Percentiles rank a stretch among this genome's conserved stretches.
phyloP scores from a whole-genome alignment of 2,329 filamentous ascomycete genomes.

The Dactylellina parvicollis region DNA sequence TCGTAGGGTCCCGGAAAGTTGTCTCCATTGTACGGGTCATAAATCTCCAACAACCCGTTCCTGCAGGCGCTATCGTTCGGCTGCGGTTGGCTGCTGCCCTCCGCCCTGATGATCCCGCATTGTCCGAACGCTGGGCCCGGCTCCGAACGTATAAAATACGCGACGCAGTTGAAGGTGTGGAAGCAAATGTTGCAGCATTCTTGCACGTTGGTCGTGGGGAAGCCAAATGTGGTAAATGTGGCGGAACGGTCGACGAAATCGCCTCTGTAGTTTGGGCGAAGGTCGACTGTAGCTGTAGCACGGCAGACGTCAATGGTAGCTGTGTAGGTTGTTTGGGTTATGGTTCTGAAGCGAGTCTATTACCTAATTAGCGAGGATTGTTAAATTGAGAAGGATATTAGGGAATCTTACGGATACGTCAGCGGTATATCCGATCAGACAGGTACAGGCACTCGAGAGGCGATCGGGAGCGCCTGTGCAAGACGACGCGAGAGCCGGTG shows the following conservation, averaged over 20 bases:
- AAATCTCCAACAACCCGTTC: constrained; percentile 35
- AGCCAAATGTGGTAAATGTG: constrained; percentile 2
- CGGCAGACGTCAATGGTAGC: constrained; percentile 25
- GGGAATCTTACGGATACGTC: constrained; percentile 22
- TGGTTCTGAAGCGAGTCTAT: constrained; percentile 20
- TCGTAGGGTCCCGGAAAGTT: constrained; percentile 19
- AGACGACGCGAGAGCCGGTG: constrained; percentile 38
- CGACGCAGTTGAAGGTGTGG: constrained; percentile 28
- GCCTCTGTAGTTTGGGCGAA: constrained; percentile 15
- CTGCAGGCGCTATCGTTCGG: constrained; percentile 31
- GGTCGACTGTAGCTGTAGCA: neutral
- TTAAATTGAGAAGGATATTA: neutral
- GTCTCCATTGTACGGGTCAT: constrained; percentile 26
- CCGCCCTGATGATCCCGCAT: constrained; percentile 10
- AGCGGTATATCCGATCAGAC: constrained; percentile 39
- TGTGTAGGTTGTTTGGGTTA: constrained; percentile 38
- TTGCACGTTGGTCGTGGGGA: constrained; percentile 6
- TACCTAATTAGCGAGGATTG: neutral
- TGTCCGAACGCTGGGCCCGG: too few relatives aligned
- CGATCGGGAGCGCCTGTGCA: constrained; percentile 35
- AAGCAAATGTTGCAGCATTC: constrained; percentile 49
- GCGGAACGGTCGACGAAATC: constrained; percentile 25
- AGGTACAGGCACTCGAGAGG: constrained; percentile 54
- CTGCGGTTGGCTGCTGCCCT: constrained; percentile 24
- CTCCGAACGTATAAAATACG: constrained; percentile 30